These are phyloP conservation scores for Mariannaea sp. DNA, from an alignment of 2,329 filamentous ascomycete species.

Conservation along the genomic window DNA sequence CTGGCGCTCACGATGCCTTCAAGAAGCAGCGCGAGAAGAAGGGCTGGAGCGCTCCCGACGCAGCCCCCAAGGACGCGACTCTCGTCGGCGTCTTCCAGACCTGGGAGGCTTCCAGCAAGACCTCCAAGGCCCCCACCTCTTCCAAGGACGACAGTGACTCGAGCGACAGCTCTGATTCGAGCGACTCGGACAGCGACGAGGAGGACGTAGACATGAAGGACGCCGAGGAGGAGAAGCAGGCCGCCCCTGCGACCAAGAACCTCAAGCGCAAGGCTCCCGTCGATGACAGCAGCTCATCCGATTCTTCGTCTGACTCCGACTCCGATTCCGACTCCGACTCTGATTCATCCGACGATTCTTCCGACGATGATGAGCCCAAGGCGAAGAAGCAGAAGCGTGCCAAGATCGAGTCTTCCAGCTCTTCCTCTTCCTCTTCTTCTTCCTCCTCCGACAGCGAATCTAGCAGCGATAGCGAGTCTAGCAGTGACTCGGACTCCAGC, in stretches of 20 bases:
- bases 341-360: slow-evolving; percentile 44
- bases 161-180: slow-evolving; percentile 32
- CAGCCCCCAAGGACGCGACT: slow-evolving; percentile 40
- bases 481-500: slow-evolving; percentile 39
- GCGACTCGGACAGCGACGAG: slow-evolving; percentile 40
- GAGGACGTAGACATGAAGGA: slow-evolving; percentile 56
- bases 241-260: slow-evolving; percentile 34
- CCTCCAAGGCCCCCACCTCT: slow-evolving; percentile 28
- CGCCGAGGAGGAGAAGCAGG: slow-evolving; percentile 32
- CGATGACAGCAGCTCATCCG: slow-evolving; percentile 38
- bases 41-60: slow-evolving; percentile 47
- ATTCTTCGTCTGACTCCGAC: slow-evolving; percentile 39
- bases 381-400: slow-evolving; percentile 57
- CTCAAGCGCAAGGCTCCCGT: slow-evolving; percentile 50
- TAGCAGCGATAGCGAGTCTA: slow-evolving; percentile 36
- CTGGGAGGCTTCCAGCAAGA: slow-evolving; percentile 49
- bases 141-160: slow-evolving; percentile 23
- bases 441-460: slow-evolving; percentile 28
- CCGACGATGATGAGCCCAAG: slow-evolving; percentile 53
- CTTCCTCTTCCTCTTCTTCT: too few relatives aligned
- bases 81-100: slow-evolving; percentile 56
- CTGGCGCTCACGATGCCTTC: slow-evolving; percentile 64
- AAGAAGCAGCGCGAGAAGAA: slow-evolving; percentile 64
- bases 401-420: slow-evolving; percentile 33
- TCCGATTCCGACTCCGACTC: slow-evolving; percentile 46